These are phyloP conservation scores for Mortierella sp. DNA, from an alignment of 371 early-diverging fungal species.

Conservation along the genomic window DNA sequence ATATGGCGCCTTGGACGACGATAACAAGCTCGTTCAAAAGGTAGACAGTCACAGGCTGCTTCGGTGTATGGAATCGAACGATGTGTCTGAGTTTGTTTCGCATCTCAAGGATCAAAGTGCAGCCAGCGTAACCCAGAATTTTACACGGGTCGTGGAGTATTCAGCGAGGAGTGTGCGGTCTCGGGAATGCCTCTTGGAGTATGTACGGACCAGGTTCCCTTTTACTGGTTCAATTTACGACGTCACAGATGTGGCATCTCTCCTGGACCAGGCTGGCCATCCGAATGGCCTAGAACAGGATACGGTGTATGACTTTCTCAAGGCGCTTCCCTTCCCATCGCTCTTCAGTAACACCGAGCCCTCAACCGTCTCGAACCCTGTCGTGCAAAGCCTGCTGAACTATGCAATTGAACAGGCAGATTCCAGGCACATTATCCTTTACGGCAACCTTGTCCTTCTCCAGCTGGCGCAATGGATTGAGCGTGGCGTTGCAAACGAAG, in stretches of 20 bases:
- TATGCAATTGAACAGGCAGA: constrained; percentile 43
- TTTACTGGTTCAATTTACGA: constrained; percentile 60
- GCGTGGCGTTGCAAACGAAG: constrained; percentile 4
- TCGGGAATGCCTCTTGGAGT: constrained; percentile 47
- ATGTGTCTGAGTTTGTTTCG: constrained; percentile 10
- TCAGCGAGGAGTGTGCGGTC: background rate
- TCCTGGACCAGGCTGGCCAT: background rate
- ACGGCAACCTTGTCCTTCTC: constrained; percentile 49
- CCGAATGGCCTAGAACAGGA: constrained; percentile 12
- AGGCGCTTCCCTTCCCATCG: constrained; percentile 52
- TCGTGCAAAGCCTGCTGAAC: constrained; percentile 38
- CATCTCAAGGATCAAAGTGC: constrained; percentile 17
- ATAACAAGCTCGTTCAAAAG: constrained; percentile 1
- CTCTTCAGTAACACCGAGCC: constrained; percentile 54
- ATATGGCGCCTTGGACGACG: background rate
- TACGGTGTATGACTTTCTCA: constrained; percentile 37
- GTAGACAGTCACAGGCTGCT: background rate
- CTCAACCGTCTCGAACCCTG: constrained; percentile 17
- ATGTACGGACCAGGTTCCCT: constrained; percentile 59
- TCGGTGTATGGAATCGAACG: constrained; percentile 10
- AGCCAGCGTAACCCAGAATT: constrained; percentile 20
- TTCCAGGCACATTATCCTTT: constrained; percentile 33
- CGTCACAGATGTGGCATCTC: constrained; percentile 28
- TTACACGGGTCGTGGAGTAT: constrained; percentile 16
- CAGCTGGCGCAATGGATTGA: constrained; percentile 41